Base-by-base conservation (phyloP, 192 early-diverging fungal genomes). In the Backusella tuberculispora region DNA sequence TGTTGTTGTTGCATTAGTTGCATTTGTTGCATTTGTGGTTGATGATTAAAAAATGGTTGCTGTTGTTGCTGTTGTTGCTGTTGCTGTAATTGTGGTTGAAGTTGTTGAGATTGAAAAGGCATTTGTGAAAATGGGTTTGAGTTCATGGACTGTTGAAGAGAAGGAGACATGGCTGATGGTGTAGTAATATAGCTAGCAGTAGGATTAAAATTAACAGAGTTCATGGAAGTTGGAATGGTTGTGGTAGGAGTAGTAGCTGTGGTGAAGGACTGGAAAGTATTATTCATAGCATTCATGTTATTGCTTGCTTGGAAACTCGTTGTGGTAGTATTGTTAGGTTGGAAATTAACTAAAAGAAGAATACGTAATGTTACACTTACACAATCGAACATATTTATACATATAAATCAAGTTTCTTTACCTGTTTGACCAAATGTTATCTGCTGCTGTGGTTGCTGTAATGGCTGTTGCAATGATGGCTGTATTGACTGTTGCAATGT, bases 1-100 rank as follows among this genome's bases (percentile, higher is more conserved):
- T 69, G 81, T 72, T 65, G 73, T 6, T 63, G 69, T 41, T 46
- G 19, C 44, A 46, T 43, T 50, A 66, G 77, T 65, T 74, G 63
- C 43, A 74, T 72, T 45, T 77, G 29, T 34, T 34, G 78, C 29
- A 79, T 77, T 40, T 60, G 67, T 37, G 70, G 76, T 42, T 69
- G 69, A 37, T 29, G 29, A 13, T 29, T 42, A 41, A 19, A 19
- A 40, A 41, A 66, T 40, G 64, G 46, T 45, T 70, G 46, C 73
- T 64, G 78, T 56, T 42, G 77, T 76, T 12, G 82, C 76, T 45
- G 80, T 76, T 69, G 81, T 72, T 65, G 73, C 4, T 63, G 69
- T 41, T 46, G 19, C 44, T 72, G 45, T 42, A 69, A 47, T 34
- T 48, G 46, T 45, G 45, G 69, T 53, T 19, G 53, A 60, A n/a